A percentile compares a stretch with the other conserved stretches of the same genome.
These are phyloP conservation scores for Aspergillus indologenus DNA, from an alignment of 495 filamentous ascomycete genomes.

Conservation along the genomic window DNA sequence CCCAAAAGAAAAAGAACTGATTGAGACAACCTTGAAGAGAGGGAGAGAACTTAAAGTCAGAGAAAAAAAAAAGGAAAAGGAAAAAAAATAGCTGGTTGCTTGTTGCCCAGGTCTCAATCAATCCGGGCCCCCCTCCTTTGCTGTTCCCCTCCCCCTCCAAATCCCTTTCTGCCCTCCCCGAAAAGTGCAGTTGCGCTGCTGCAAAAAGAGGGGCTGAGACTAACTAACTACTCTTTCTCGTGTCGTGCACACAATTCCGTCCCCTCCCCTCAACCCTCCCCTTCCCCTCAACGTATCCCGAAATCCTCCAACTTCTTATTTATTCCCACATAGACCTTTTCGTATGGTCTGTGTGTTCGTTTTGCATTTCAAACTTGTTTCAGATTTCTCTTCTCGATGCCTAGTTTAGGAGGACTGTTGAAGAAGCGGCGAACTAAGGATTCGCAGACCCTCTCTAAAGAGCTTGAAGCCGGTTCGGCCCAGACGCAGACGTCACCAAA, in stretches of 20 bases:
- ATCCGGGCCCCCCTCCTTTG: neutral
- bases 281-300: neutral
- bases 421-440: conserved; percentile 99
- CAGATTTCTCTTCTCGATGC: conserved; percentile 34
- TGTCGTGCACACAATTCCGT: neutral
- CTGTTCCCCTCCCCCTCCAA: neutral
- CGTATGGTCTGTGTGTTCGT: conserved; percentile 11
- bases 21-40: no score
- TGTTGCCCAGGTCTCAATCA: neutral
- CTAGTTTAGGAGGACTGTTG: conserved; percentile 66
- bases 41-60: neutral
- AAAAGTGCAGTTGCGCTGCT: neutral
- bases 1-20: neutral
- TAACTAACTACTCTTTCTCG: neutral
- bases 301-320: neutral
- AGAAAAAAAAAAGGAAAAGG: conserved; percentile 2
- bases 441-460: conserved; percentile 52
- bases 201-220: conserved; percentile 14
- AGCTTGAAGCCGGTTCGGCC: conserved; percentile 47
- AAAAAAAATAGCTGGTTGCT: conserved; percentile 1
- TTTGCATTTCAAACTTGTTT: neutral
- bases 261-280: conserved; percentile 5
- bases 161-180: neutral
- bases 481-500: conserved; percentile 48
- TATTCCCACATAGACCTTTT: neutral